Conservation (phyloP, 2,329 filamentous ascomycete genomes). For the Trichophyton simii region DNA sequence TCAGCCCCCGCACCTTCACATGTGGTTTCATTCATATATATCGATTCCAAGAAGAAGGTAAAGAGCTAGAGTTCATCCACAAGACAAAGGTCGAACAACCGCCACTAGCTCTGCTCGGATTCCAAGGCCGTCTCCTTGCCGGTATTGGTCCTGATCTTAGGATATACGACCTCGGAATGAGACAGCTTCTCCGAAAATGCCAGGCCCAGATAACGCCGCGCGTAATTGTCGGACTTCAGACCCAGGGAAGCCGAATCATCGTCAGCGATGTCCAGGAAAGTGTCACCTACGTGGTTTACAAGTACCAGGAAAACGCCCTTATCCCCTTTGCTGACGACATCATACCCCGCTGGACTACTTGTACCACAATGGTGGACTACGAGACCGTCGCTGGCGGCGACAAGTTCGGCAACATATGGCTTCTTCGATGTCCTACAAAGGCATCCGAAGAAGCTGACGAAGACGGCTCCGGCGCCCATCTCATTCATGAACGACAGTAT, state of each 20-base stretch:
- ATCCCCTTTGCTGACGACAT: conserved; percentile 91
- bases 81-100: conserved; percentile 88
- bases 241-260: conserved; percentile 80
- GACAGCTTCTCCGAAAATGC: conserved; percentile 81
- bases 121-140: conserved; percentile 81
- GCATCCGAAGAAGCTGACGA: conserved; percentile 84
- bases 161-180: conserved; percentile 86
- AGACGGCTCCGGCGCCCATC: conserved; percentile 75
- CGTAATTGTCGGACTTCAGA: conserved; percentile 77
- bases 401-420: conserved; percentile 94
- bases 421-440: conserved; percentile 76
- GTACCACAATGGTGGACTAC: conserved; percentile 90
- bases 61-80: conserved; percentile 83
- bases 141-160: conserved; percentile 72
- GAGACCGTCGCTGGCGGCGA: conserved; percentile 90
- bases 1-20: conserved; percentile 61
- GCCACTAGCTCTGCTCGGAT: conserved; percentile 76
- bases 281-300: conserved; percentile 86
- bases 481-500: conserved; percentile 82
- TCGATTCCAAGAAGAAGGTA: conserved; percentile 75
- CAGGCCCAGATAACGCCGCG: conserved; percentile 68
- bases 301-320: conserved; percentile 76
- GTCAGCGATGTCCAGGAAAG: conserved; percentile 89
- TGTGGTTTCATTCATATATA: conserved; percentile 88
- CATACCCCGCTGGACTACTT: conserved; percentile 79